Conservation (phyloP, 192 early-diverging fungal species). For the Backusella tarrabulga region DNA sequence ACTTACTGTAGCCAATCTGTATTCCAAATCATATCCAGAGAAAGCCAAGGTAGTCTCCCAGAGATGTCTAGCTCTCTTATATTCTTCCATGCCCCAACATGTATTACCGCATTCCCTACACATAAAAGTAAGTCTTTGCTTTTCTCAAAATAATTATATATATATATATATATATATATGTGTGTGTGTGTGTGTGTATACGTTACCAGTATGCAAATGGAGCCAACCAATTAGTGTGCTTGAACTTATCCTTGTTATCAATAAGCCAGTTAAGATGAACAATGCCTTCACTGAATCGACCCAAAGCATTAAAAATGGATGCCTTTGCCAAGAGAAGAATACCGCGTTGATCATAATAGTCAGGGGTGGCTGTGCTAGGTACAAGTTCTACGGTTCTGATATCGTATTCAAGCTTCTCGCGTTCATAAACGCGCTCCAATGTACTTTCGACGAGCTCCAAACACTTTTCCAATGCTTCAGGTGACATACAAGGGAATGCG, state of each 20-base stretch:
- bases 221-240: slow-evolving; percentile 46
- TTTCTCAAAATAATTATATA: neutral
- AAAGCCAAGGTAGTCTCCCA: slow-evolving; percentile 48
- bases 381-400: slow-evolving; percentile 34
- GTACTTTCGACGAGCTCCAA: slow-evolving; percentile 31
- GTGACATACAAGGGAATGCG: slow-evolving; percentile 45
- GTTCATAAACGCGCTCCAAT: slow-evolving; percentile 30
- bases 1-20: slow-evolving; percentile 35
- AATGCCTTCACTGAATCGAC: slow-evolving; percentile 41
- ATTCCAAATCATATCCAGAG: slow-evolving; percentile 54
- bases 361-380: slow-evolving; percentile 30
- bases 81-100: slow-evolving; percentile 42
- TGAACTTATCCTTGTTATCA: slow-evolving; percentile 41
- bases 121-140: neutral
- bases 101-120: slow-evolving; percentile 47
- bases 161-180: too few relatives aligned
- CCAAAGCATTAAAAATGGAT: slow-evolving; percentile 44
- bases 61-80: slow-evolving; percentile 30
- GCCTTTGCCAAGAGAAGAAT: slow-evolving; percentile 49
- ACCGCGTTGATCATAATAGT: slow-evolving; percentile 46
- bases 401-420: slow-evolving; percentile 41
- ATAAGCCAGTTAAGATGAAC: slow-evolving; percentile 51
- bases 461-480: slow-evolving; percentile 30
- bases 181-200: too few relatives aligned
- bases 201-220: slow-evolving; percentile 53